phyloP scores from a whole-genome alignment of 1,284 basidiomycete genomes.

The Cutaneotrichosporon daszewskae region DNA sequence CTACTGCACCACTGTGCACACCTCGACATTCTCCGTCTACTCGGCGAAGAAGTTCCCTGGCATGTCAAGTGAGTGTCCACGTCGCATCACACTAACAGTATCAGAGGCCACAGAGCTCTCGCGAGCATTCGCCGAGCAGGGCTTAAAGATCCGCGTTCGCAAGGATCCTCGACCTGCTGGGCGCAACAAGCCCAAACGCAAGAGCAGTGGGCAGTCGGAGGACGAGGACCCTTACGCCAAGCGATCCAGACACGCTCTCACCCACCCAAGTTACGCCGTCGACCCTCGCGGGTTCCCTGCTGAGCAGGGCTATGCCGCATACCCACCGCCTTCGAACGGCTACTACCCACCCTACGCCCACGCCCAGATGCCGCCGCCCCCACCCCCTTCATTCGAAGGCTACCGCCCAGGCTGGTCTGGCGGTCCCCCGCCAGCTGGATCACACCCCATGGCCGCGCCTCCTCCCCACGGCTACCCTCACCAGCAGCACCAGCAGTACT shows the following conservation, averaged over 20 bases:
- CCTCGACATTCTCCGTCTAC: constrained; percentile 75
- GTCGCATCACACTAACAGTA: no score
- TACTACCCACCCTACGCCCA: constrained; percentile 8
- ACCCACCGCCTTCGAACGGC: constrained; percentile 10
- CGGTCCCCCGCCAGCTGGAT: constrained; percentile 8
- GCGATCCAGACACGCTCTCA: constrained; percentile 5
- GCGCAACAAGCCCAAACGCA: constrained; percentile 17
- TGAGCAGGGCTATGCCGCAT: constrained; percentile 7
- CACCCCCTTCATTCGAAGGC: constrained; percentile 9
- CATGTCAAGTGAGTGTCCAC: constrained; percentile 56
- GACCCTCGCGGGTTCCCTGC: constrained; percentile 5
- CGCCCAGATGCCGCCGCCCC: constrained; percentile 12
- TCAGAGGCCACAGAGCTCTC: constrained; percentile 72
- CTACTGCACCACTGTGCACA: constrained; percentile 83
- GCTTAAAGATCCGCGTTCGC: constrained; percentile 85
- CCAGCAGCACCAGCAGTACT: constrained; percentile 3
- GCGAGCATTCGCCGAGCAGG: constrained; percentile 81
- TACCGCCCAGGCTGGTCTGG: constrained; percentile 12
- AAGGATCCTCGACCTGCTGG: constrained; percentile 57
- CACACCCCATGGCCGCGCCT: constrained; percentile 3
- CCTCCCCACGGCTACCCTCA: constrained; percentile 5
- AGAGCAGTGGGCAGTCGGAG: constrained; percentile 15
- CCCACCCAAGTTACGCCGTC: constrained; percentile 5
- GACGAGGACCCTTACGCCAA: constrained; percentile 14
- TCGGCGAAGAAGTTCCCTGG: constrained; percentile 92